Base-by-base conservation (phyloP, 192 early-diverging fungal genomes). In the Oehlia diaphana region DNA sequence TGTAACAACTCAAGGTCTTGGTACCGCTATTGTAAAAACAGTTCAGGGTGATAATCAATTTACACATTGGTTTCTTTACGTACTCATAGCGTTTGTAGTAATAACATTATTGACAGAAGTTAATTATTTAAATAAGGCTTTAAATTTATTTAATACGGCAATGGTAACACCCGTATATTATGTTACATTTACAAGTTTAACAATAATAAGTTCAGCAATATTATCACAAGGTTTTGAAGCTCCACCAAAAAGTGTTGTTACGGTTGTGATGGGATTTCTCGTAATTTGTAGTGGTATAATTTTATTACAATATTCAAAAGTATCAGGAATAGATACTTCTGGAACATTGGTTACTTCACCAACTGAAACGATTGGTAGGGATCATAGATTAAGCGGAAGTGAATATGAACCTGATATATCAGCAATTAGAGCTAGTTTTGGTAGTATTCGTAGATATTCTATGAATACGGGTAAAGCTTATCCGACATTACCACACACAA, bases 111-210 rank as follows among this genome's bases (percentile, higher is more conserved):
- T 91, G 21, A 83, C 87, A 0, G 91, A 94, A 78, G 89, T 94
- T 81, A 85, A 92, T 79, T 92, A 88, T 73, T 86, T 93, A 23
- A 94, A 94, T 85, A 90, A 90, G 81, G 90, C 93, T 2, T 84
- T 94, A 49, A 90, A 93, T 68, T 72, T 89, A 14, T 94, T 92
- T 85, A 89, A 88, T 39, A 92, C 92, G 7, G 90, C 92, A 37
- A 86, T 93, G 74, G 92, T 93, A 53, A 94, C 92, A 13, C 93
- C 93, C 0, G 87, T 93, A 5, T 92, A 93, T 81, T 94, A 93
- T 81, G 93, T 94, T 10, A 90, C 88, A 61, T 94, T 94, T 80
- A 91, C 93, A 0, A 89, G 90, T 42, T 83, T 89, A 2, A 93
- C 93, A 0, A 80, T 94, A 31, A 76, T 92, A 4, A 87, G 87